These are phyloP conservation scores for Polyporus tsugae DNA, from an alignment of 1,284 basidiomycete genomes.

Conservation along the genomic window DNA sequence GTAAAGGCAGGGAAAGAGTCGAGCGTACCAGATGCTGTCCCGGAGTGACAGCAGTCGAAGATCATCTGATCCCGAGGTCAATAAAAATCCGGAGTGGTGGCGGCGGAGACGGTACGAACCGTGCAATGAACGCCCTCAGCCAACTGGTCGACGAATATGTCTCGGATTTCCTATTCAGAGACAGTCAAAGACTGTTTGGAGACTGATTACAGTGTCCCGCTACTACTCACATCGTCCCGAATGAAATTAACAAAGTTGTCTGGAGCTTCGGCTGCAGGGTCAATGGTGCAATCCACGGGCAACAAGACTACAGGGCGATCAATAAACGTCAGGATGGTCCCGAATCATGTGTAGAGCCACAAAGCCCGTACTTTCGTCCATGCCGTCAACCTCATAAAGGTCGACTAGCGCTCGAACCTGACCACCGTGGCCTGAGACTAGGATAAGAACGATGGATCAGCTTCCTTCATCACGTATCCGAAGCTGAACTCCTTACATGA, in stretches of 20 bases:
- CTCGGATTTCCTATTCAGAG: constrained; percentile 24
- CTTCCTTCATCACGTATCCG: neutral
- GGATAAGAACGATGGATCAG: no score
- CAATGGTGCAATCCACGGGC: constrained; percentile 13
- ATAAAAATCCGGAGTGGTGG: neutral
- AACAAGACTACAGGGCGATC: constrained; percentile 12
- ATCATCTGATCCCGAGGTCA: constrained; percentile 29
- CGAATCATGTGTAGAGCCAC: neutral
- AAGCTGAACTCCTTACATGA: constrained; percentile 33
- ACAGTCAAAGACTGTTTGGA: neutral
- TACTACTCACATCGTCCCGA: constrained; percentile 29
- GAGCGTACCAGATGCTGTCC: constrained; percentile 37
- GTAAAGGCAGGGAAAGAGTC: neutral
- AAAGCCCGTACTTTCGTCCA: constrained; percentile 33
- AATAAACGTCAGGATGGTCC: neutral
- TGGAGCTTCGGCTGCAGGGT: neutral
- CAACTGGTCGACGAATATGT: constrained; percentile 30
- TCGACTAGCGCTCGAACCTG: constrained; percentile 25
- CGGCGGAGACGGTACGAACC: constrained; percentile 18
- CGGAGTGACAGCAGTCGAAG: constrained; percentile 40
- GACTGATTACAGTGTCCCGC: no score
- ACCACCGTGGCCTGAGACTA: constrained; percentile 38
- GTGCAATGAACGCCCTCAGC: constrained; percentile 29
- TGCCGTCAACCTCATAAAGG: constrained; percentile 31
- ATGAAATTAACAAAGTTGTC: constrained; percentile 23